phyloP scores from a whole-genome alignment of 1,284 basidiomycete genomes.

The Boletus sp. region DNA sequence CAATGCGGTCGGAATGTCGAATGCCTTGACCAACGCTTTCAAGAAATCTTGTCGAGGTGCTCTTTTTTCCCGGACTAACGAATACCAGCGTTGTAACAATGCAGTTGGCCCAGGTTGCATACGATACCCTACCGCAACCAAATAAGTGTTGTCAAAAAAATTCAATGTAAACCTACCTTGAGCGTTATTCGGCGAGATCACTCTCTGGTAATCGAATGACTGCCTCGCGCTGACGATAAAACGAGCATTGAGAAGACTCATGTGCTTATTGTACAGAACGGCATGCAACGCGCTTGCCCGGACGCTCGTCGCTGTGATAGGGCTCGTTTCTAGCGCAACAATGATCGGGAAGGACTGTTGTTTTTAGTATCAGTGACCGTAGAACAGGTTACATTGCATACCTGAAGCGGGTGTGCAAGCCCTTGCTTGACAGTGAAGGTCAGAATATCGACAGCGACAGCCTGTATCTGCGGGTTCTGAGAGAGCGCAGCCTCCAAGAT shows the following conservation, averaged over 20 bases:
- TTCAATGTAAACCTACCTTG: slow-evolving; percentile 39
- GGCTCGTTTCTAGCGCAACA: slow-evolving; percentile 87
- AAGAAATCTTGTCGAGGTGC: slow-evolving; percentile 81
- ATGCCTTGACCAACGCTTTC: slow-evolving; percentile 74
- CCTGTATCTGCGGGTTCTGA: slow-evolving; percentile 66
- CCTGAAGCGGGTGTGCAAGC: slow-evolving; percentile 89
- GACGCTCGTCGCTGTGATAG: slow-evolving; percentile 55
- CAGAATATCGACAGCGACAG: slow-evolving; percentile 85
- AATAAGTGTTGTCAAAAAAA: neutral
- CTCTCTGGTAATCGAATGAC: slow-evolving; percentile 82
- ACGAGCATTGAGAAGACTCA: slow-evolving; percentile 82
- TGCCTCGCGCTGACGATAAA: slow-evolving; percentile 76
- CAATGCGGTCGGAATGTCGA: slow-evolving; percentile 57
- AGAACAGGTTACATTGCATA: slow-evolving; percentile 29
- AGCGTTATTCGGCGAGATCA: slow-evolving; percentile 43
- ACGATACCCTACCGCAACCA: slow-evolving; percentile 52
- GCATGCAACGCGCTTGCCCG: slow-evolving; percentile 81
- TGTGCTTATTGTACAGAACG: slow-evolving; percentile 84
- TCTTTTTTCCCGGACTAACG: slow-evolving; percentile 87
- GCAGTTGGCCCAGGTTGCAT: slow-evolving; percentile 60
- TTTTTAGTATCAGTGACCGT: neutral
- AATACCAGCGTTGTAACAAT: slow-evolving; percentile 86
- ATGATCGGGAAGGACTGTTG: slow-evolving; percentile 87
- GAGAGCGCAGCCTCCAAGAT: slow-evolving; percentile 83
- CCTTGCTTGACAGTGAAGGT: slow-evolving; percentile 93